Evolutionary conservation across 1,139 yeast species (phyloP).

Genomic region (Geotrichum carabidarum): DNA sequence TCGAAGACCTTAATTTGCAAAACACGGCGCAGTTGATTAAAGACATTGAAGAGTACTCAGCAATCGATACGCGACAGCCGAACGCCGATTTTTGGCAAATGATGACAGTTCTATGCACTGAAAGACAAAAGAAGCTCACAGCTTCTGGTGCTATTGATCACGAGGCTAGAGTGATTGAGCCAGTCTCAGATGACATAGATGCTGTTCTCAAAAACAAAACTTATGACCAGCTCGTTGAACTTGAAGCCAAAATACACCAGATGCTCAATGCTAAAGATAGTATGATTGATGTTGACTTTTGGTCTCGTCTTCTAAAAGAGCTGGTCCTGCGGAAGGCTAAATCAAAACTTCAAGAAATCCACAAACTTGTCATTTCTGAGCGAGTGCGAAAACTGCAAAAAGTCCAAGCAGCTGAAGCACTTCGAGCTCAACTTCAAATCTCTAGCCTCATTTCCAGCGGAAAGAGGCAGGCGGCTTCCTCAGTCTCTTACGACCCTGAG

Average conservation of each 20-base stretch:
- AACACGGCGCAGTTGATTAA: conserved; percentile 23
- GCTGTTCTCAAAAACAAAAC: conserved; percentile 30
- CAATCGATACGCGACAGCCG: conserved; percentile 22
- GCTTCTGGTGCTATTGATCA: conserved; percentile 15
- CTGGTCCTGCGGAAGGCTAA: conserved; percentile 28
- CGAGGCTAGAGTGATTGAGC: conserved; percentile 24
- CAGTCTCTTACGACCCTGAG: conserved; percentile 17
- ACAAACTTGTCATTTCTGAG: conserved; percentile 21
- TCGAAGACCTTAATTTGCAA: conserved; percentile 19
- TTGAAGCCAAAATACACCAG: conserved; percentile 27
- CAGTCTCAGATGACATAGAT: conserved; percentile 34
- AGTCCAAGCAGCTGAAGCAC: conserved; percentile 21
- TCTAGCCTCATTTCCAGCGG: conserved; percentile 5
- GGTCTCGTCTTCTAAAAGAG: conserved; percentile 33
- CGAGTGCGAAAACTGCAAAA: conserved; percentile 21
- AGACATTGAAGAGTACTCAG: conserved; percentile 24
- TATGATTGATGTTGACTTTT: conserved; percentile 34
- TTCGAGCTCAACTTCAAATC: conserved; percentile 15
- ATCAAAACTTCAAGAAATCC: conserved; percentile 23
- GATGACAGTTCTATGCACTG: conserved; percentile 17
- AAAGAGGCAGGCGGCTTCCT: background rate
- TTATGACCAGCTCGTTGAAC: conserved; percentile 26
- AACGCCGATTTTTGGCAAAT: conserved; percentile 29
- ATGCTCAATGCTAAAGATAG: conserved; percentile 26
- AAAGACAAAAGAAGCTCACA: conserved; percentile 8